A percentile compares a stretch with the other conserved stretches of the same genome.
Evolutionary conservation across 1,284 basidiomycete species (phyloP).

Genomic region (Phylloporus gajari): DNA sequence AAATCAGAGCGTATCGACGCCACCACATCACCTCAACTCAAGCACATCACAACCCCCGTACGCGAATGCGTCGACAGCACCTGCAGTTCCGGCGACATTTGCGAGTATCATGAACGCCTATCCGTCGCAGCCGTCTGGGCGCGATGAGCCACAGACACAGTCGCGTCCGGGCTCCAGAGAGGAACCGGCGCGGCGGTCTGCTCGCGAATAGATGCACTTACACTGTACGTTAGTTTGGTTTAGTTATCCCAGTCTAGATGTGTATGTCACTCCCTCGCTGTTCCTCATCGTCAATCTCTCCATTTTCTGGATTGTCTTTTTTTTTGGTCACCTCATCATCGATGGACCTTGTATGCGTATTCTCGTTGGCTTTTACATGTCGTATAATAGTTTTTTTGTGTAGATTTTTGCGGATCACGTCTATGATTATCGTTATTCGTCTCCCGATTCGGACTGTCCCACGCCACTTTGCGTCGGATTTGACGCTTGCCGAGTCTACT

Average conservation of each 20-base stretch:
- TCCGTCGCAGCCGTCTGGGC: slow-evolving; percentile 39
- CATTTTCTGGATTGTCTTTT: too few species aligned
- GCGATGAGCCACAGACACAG: slow-evolving; percentile 26
- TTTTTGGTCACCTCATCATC: slow-evolving; percentile 11
- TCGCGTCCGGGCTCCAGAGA: slow-evolving; percentile 42
- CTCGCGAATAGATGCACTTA: slow-evolving; percentile 23
- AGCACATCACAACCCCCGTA: slow-evolving; percentile 27
- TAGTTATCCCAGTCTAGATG: not conserved
- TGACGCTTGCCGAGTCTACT: too few species aligned
- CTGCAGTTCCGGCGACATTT: slow-evolving; percentile 57
- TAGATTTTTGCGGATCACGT: not conserved
- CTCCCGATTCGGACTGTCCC: not conserved
- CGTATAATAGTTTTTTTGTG: slow-evolving; percentile 23
- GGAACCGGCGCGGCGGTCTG: slow-evolving; percentile 16
- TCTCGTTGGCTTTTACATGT: slow-evolving; percentile 13
- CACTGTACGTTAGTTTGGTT: slow-evolving; percentile 20
- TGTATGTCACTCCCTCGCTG: not conserved
- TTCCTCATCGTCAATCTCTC: not conserved
- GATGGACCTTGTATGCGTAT: slow-evolving; percentile 4
- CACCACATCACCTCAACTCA: slow-evolving; percentile 10
- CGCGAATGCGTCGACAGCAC: slow-evolving; percentile 22
- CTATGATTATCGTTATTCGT: slow-evolving; percentile 11
- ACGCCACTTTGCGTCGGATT: not conserved
- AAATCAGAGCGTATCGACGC: slow-evolving; percentile 11
- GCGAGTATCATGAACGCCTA: slow-evolving; percentile 77